A percentile compares a stretch with the other conserved stretches of the same genome.
phyloP scores from a whole-genome alignment of 1,284 basidiomycete species.

The Prillingera fragicola region DNA sequence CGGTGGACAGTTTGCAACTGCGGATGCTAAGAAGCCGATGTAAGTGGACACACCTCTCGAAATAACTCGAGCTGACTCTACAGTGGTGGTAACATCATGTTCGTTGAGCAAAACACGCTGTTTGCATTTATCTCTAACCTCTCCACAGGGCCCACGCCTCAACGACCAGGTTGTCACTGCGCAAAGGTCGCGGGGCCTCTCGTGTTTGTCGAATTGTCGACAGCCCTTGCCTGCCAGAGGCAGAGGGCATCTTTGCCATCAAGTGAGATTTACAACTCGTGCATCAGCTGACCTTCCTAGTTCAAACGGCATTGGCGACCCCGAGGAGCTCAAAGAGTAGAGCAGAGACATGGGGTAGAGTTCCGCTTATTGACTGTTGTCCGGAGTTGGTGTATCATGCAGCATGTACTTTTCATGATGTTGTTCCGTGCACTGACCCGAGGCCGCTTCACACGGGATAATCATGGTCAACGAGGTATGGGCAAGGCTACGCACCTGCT shows the following conservation, averaged over 20 bases:
- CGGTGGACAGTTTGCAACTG: slow-evolving; percentile 71
- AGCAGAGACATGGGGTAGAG: no score
- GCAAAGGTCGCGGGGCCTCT: slow-evolving; percentile 87
- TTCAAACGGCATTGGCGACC: slow-evolving; percentile 79
- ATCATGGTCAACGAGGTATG: no score
- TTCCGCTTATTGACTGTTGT: background rate
- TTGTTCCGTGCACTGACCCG: no score
- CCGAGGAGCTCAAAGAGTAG: slow-evolving; percentile 67
- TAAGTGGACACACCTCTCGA: slow-evolving; percentile 15
- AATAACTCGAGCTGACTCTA: slow-evolving; percentile 15
- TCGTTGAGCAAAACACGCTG: background rate
- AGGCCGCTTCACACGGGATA: no score
- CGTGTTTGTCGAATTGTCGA: slow-evolving; percentile 97
- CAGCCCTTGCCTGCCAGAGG: slow-evolving; percentile 95
- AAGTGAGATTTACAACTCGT: slow-evolving; percentile 48
- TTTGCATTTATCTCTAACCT: no score
- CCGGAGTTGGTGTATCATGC: no score
- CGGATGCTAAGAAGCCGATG: slow-evolving; percentile 92
- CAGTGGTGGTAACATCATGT: slow-evolving; percentile 82
- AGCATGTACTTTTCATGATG: no score
- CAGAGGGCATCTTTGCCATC: slow-evolving; percentile 93
- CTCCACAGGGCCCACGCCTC: slow-evolving; percentile 70
- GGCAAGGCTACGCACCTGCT: no score
- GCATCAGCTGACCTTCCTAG: slow-evolving; percentile 18
- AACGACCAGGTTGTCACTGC: slow-evolving; percentile 86